Evolutionary conservation across 108 stramenopile genomes (phyloP), one percentile per base, ranked within the genome.

Genomic region (Skeletonema marinoi): DNA sequence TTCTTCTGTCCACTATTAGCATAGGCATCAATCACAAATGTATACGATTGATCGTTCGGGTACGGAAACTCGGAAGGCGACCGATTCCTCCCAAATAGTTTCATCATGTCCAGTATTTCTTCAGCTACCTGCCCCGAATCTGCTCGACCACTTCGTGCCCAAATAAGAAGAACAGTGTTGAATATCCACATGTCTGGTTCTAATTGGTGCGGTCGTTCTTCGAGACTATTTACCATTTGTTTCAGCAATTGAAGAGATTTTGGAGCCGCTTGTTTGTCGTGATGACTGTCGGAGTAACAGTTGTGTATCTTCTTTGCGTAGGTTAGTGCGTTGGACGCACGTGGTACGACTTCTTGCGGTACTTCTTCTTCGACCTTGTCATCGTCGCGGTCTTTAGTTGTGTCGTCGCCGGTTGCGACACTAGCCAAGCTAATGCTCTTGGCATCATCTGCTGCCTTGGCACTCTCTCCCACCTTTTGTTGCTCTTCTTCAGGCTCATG

Each of bases 21-120:
- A 10, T 41, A 66, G 2, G 65, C 36, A 66, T 66, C 65, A 41
- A 66, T 66, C 9, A 42, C 65, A 41, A 66, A 66, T 13, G 65
- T 66, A 66, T 46, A 66, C 0, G 65, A 38, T 6, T 38, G 36
- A 29, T 41, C 41, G 21, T 66, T 42, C 5, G 41, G 65, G 41
- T 21, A 66, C 9, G 65, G 41, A 39, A 66, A 66, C 39, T 30
- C 36, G 7, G 29, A 66, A 41, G 12, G 21, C 14, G 35, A 63
- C 13, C 62, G 32, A 63, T 56, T 25, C 25, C 25, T 21, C 21
- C 54, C 54, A 29, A 56, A 56, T 10, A 25, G 25, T 0, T 56
- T 21, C 54, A 56, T 56, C 54, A 56, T 56, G 2, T 56, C 54
- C 1, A 56, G 54, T 56, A 56, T 56, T 25, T 56, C 54, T 56